Percentiles rank a stretch among this genome's conserved stretches.
These are phyloP conservation scores for Candida incommunis DNA, from an alignment of 805 yeast genomes.

Conservation along the genomic window DNA sequence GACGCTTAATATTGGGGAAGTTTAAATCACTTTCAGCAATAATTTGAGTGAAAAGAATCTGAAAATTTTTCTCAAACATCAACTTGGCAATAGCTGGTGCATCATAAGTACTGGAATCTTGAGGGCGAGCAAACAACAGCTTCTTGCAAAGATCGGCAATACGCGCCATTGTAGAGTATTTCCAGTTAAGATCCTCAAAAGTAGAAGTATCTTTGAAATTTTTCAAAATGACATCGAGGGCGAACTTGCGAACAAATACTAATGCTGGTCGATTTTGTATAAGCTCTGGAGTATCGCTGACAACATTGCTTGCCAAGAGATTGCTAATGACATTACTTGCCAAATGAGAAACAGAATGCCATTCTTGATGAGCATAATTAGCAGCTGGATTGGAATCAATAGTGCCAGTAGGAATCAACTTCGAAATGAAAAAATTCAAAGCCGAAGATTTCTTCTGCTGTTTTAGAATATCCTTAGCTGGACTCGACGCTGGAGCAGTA, in stretches of 20 bases:
- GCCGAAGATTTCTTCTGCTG: slow-evolving; percentile 58
- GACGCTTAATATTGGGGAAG: slow-evolving; percentile 47
- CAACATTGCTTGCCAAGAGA: slow-evolving; percentile 37
- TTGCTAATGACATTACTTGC: slow-evolving; percentile 50
- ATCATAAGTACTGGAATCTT: slow-evolving; percentile 24
- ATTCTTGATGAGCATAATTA: slow-evolving; percentile 21
- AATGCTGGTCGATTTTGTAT: slow-evolving; percentile 43
- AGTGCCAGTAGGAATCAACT: slow-evolving; percentile 43
- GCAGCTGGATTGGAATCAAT: slow-evolving; percentile 19
- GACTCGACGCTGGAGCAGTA: slow-evolving; percentile 16
- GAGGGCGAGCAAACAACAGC: slow-evolving; percentile 11
- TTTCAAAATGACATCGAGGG: slow-evolving; percentile 53
- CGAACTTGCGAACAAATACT: slow-evolving; percentile 57
- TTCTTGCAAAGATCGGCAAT: slow-evolving; percentile 32
- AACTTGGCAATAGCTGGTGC: slow-evolving; percentile 48
- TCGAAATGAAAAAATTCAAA: slow-evolving; percentile 62
- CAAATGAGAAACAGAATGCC: slow-evolving; percentile 39
- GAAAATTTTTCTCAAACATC: slow-evolving; percentile 48
- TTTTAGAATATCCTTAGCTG: background rate
- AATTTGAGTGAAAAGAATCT: slow-evolving; percentile 36
- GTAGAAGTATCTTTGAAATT: slow-evolving; percentile 39
- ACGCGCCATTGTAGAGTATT: slow-evolving; percentile 43
- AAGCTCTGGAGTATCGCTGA: slow-evolving; percentile 18
- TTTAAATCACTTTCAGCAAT: slow-evolving; percentile 60
- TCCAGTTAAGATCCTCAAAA: slow-evolving; percentile 25